Base-by-base conservation (phyloP, 2,329 filamentous ascomycete genomes). In the Hypoxylon sp. region DNA sequence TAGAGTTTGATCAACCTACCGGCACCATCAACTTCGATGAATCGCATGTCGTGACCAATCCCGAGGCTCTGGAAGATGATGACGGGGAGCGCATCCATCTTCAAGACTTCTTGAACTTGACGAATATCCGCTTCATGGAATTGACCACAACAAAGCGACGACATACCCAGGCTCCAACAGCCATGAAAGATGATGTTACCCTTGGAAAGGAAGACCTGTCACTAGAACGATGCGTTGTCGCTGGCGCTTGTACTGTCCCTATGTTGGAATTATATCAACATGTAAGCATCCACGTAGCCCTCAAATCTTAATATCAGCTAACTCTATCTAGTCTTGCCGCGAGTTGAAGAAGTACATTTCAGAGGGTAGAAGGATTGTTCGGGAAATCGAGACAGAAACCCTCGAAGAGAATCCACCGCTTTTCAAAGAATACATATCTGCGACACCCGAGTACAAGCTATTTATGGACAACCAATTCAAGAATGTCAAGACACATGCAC, bases 391-490 rank as follows among this genome's bases (percentile, higher is more conserved):
- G 75, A 88, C 85, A 0, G 93, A 97, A 73, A 97, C 94, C 0
- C 89, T 91, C 64, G 89, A 93, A 67, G 93, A 97, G 60, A 97
- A 97, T 72, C 95, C 95, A 7, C 88, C 92, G 0, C 83, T 99
- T 1, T 97, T 99, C 79, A 89, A 88, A 62, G 95, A 98, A 75
- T 99, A 99, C 75, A 88, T 96, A 67, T 89, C 89, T 8, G 94
- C 94, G 24, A 87, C 91, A 0, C 87, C 93, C 0, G 92, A 96
- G 65, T 89, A 97, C 74, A 93, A 92, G 73, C 79, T 87, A 3
- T 84, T 96, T 54, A 96, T 99, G 89, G 94, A 99, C 79, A 95
- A 92, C 68, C 94, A 98, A 75, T 95, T 99, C 82, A 95, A 97
- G 77, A 97, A 98, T 73, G 91, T 97, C 77, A 98, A 97, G 81